These are phyloP conservation scores for Trapa bicornis DNA, from an alignment of 345 rosid species.

Conservation along the genomic window DNA sequence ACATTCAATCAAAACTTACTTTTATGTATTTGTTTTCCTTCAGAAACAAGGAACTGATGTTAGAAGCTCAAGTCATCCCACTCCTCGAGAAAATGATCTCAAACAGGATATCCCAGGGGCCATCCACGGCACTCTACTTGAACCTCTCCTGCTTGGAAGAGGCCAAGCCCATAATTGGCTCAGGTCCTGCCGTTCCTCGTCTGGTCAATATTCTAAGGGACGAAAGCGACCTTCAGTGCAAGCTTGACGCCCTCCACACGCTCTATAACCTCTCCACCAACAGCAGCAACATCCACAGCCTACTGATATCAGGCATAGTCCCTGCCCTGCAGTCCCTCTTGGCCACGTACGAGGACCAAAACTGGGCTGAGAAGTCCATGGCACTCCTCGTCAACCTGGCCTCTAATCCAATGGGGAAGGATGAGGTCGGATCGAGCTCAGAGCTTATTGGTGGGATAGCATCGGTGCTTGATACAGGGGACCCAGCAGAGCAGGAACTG, in stretches of 20 bases:
- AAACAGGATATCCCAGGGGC: conserved; percentile 32
- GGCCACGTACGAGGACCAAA: conserved; percentile 32
- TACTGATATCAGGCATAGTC: conserved; percentile 60
- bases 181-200: conserved; percentile 68
- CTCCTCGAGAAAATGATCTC: conserved; percentile 70
- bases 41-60: conserved; percentile 87
- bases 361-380: conserved; percentile 67
- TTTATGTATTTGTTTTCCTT: background rate
- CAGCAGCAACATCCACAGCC: conserved; percentile 43
- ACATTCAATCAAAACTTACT: background rate
- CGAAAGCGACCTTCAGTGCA: conserved; percentile 55
- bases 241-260: conserved; percentile 89
- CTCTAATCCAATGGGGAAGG: conserved; percentile 46
- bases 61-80: conserved; percentile 50
- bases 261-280: conserved; percentile 71
- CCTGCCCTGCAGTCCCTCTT: conserved; percentile 51
- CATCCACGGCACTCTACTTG: conserved; percentile 83
- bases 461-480: conserved; percentile 56
- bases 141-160: conserved; percentile 77
- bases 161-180: conserved; percentile 72
- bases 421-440: conserved; percentile 47
- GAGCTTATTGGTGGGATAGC: conserved; percentile 59
- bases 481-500: conserved; percentile 68
- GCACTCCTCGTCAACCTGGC: conserved; percentile 73
- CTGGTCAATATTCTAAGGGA: conserved; percentile 46